These are phyloP conservation scores for Acacia concinna DNA, from an alignment of 331 rosid species.

Conservation along the genomic window DNA sequence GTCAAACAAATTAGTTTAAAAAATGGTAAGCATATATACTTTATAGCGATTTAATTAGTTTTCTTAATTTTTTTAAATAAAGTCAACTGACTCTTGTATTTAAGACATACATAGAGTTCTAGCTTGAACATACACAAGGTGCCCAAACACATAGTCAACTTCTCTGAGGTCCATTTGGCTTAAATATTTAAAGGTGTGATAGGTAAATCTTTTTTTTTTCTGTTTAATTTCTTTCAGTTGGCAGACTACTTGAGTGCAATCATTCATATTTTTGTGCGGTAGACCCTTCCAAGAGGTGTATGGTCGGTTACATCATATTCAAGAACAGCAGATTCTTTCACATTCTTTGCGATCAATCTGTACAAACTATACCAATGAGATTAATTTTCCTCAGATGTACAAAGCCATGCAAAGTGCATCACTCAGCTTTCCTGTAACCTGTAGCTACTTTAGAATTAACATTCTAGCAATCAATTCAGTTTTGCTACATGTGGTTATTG, in stretches of 20 bases:
- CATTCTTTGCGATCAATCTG: constrained; percentile 37
- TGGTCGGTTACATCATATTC: constrained; percentile 11
- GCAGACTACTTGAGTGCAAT: constrained; percentile 57
- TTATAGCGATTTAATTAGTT: too few species aligned
- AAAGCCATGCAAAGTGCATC: constrained; percentile 27
- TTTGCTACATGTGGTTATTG: constrained; percentile 9
- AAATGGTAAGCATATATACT: too few species aligned
- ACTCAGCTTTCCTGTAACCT: constrained; percentile 18
- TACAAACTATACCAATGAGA: constrained; percentile 16
- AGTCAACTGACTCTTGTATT: too few species aligned
- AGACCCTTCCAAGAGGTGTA: constrained; percentile 33
- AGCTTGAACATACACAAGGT: too few species aligned
- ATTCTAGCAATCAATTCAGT: constrained; percentile 15
- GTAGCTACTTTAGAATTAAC: constrained; percentile 10
- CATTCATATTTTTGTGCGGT: constrained; percentile 51
- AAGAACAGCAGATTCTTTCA: constrained; percentile 44
- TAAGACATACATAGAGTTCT: not conserved
- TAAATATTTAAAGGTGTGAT: constrained; percentile 23
- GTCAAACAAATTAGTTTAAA: too few species aligned
- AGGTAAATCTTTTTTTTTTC: not conserved
- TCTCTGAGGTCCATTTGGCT: constrained; percentile 33
- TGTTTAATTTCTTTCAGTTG: constrained; percentile 56
- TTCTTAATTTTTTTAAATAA: too few species aligned
- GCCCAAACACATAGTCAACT: too few species aligned
- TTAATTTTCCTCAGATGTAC: constrained; percentile 26